A percentile compares a stretch with the other conserved stretches of the same genome.
Conservation (phyloP, 208 protist genomes). For the Sergeia podlipaevii region DNA sequence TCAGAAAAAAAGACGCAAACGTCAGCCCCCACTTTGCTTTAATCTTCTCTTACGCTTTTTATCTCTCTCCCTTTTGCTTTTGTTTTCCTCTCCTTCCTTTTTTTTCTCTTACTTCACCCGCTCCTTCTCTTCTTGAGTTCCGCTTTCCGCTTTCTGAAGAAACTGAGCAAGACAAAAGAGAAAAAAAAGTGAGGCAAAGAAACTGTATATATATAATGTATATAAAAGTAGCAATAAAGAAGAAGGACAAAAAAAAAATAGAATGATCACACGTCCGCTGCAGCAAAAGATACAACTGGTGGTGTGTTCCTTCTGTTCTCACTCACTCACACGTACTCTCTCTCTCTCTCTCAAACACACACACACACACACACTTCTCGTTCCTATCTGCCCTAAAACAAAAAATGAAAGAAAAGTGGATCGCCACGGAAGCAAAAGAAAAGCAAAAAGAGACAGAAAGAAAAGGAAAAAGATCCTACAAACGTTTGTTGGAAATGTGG, state of each 20-base stretch:
- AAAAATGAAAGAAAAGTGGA: neutral
- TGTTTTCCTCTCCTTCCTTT: neutral
- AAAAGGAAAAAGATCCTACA: neutral
- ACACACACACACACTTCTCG: constrained; percentile 3
- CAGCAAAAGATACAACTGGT: too few species aligned
- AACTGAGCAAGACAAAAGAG: constrained; percentile 7
- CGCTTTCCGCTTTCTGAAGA: neutral
- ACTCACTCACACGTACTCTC: too few species aligned
- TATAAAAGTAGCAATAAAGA: too few species aligned
- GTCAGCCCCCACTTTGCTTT: too few species aligned
- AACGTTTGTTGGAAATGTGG: neutral
- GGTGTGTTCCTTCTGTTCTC: too few species aligned
- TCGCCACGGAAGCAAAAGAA: neutral
- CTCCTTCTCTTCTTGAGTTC: neutral
- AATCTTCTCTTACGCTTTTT: too few species aligned
- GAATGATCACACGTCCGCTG: neutral
- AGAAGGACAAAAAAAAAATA: neutral
- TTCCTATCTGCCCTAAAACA: too few species aligned
- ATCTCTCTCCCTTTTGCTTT: too few species aligned
- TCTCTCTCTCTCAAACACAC: too few species aligned
- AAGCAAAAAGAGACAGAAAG: constrained; percentile 10
- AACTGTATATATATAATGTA: too few species aligned
- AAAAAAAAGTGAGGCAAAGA: constrained; percentile 1
- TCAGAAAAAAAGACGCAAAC: too few species aligned
- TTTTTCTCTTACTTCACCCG: neutral